phyloP scores from a whole-genome alignment of 768 basidiomycete species.

The Suillus discolor region DNA sequence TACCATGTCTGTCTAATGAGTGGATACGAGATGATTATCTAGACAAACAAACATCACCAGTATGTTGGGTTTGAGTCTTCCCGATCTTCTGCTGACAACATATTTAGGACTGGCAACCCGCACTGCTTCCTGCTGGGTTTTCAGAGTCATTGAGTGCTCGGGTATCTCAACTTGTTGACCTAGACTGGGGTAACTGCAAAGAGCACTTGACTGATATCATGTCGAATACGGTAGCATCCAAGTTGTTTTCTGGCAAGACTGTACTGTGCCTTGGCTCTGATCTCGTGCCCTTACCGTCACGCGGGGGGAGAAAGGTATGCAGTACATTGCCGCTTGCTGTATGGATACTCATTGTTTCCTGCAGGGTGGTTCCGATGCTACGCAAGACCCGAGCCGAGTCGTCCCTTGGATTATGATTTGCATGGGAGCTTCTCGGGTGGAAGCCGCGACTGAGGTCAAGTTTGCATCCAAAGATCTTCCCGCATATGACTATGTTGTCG shows the following conservation, averaged over 20 bases:
- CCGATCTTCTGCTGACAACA: background rate
- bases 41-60: constrained; percentile 33
- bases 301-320: constrained; percentile 26
- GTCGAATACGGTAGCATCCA: constrained; percentile 55
- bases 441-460: constrained; percentile 56
- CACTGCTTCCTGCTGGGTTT: constrained; percentile 56
- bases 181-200: constrained; percentile 48
- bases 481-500: constrained; percentile 64
- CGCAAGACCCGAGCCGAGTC: constrained; percentile 43
- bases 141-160: constrained; percentile 42
- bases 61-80: constrained; percentile 18
- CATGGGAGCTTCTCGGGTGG: constrained; percentile 77
- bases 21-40: constrained; percentile 50
- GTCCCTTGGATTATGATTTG: constrained; percentile 70
- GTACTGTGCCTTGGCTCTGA: constrained; percentile 65
- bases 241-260: constrained; percentile 53
- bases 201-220: constrained; percentile 64
- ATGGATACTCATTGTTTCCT: constrained; percentile 6
- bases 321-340: background rate
- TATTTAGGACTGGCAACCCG: constrained; percentile 60
- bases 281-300: constrained; percentile 47
- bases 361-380: constrained; percentile 26
- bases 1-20: constrained; percentile 71
- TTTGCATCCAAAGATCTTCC: constrained; percentile 37
- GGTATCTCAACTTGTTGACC: constrained; percentile 50